Evolutionary conservation across 2,329 filamentous ascomycete genomes (phyloP), one percentile per base, ranked within the genome.

Genomic region (Pseudogymnoascus sp.): DNA sequence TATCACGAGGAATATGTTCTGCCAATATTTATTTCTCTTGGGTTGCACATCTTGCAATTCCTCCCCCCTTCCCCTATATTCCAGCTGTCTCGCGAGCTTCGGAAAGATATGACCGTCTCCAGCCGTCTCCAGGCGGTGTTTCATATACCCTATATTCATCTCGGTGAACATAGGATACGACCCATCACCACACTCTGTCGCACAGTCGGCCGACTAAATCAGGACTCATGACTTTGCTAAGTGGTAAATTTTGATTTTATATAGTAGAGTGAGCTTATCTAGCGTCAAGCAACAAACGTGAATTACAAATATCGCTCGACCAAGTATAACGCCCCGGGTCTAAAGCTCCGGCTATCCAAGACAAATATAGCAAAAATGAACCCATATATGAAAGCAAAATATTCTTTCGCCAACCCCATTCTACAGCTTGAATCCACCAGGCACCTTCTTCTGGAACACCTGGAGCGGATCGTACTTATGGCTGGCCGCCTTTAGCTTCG

Each of bases 381-480:
- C 25, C 25, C 6, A 31, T 56, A 7, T 31, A 31, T 31, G 25
- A 34, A 56, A 31, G 25, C n/a, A 31, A 11, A 16, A 43, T 18
- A 4, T 31, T 31, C 5, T 31, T 7, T 49, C 14, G 25, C 25
- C n/a, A 31, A 25, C 11, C 25, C 46, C 25, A n/a, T 25, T 56
- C 46, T 56, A 62, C 28, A 65, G 21, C 56, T 68, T 68, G 25
- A 63, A 64, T 11, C 65, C 65, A 21, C 65, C 64, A 2, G 61
- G 61, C n/a, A 60, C 49, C 16, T 49, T 16, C 21, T 60, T 73
- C 62, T 77, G 74, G 60, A 77, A 77, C 2, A 77, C 70, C 1
- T 73, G 71, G 2, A 66, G 49, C 1, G 75, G 76, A 53, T 78
- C 76, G 59, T 76, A 78, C 49, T 75, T 75, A 21, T 67, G 65